phyloP scores from a whole-genome alignment of 768 basidiomycete species.

The Cystobasidiopsis lactophilus region DNA sequence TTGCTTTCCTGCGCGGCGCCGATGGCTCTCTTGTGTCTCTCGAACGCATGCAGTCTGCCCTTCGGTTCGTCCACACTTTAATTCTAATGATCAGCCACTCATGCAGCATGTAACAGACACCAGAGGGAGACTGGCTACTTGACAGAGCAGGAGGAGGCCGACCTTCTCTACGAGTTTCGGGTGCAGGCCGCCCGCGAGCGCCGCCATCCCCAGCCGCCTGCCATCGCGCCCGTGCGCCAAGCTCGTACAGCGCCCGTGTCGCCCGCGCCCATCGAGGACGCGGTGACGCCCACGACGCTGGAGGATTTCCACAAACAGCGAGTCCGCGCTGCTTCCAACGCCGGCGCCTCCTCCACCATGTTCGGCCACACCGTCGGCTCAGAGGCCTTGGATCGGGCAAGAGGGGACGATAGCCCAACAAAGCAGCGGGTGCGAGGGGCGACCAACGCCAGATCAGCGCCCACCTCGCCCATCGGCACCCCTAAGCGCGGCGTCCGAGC shows the following conservation, averaged over 20 bases:
- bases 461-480: not conserved
- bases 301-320: not conserved
- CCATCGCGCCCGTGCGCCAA: not conserved
- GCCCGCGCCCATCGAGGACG: not conserved
- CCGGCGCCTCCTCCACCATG: not conserved
- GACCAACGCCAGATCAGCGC: not conserved
- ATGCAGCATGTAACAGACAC: conserved; percentile 5
- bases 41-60: conserved; percentile 13
- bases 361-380: no score
- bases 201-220: not conserved
- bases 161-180: conserved; percentile 15
- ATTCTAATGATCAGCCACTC: not conserved
- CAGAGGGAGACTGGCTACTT: conserved; percentile 16
- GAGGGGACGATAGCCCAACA: no score
- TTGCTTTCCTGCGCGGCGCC: conserved; percentile 11
- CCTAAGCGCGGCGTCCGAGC: no score
- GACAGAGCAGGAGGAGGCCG: conserved; percentile 12
- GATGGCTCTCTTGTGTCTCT: conserved; percentile 15
- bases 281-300: not conserved
- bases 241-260: not conserved
- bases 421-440: no score
- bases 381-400: no score
- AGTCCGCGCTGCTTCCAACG: not conserved
- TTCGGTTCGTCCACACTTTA: no score
- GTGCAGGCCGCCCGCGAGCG: conserved; percentile 9